Conservation (phyloP, 2,329 filamentous ascomycete genomes). For the Drechslerella coelobrocha region DNA sequence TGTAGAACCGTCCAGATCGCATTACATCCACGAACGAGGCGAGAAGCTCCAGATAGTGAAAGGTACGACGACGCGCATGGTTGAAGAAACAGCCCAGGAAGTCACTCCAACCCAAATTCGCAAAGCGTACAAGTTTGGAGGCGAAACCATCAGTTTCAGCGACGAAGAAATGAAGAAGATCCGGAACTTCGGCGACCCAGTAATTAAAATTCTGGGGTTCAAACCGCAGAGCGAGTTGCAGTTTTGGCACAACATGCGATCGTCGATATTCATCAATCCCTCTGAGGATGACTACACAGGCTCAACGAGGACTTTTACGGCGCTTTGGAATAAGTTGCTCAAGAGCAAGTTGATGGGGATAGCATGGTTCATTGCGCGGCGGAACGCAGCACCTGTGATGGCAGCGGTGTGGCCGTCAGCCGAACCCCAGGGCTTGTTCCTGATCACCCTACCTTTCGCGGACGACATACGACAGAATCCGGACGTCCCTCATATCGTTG, state of each 20-base stretch:
- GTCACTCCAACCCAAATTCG: constrained; percentile 77
- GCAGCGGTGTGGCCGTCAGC: constrained; percentile 81
- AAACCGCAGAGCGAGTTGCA: constrained; percentile 78
- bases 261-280: constrained; percentile 91
- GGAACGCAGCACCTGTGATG: constrained; percentile 78
- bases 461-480: constrained; percentile 84
- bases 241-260: constrained; percentile 83
- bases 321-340: constrained; percentile 84
- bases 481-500: constrained; percentile 65
- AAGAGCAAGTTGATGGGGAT: constrained; percentile 80
- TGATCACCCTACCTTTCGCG: constrained; percentile 84
- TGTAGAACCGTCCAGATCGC: constrained; percentile 79
- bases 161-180: constrained; percentile 81
- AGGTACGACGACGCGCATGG: constrained; percentile 75
- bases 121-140: constrained; percentile 95
- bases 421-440: constrained; percentile 84
- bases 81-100: constrained; percentile 76
- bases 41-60: constrained; percentile 81
- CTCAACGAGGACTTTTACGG: constrained; percentile 89
- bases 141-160: constrained; percentile 84
- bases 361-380: constrained; percentile 85
- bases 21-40: constrained; percentile 86
- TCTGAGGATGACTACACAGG: constrained; percentile 89
- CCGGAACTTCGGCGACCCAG: constrained; percentile 78
- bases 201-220: constrained; percentile 91